Evolutionary conservation across 805 yeast genomes (phyloP).

Genomic region (Metschnikowia koreensis): DNA sequence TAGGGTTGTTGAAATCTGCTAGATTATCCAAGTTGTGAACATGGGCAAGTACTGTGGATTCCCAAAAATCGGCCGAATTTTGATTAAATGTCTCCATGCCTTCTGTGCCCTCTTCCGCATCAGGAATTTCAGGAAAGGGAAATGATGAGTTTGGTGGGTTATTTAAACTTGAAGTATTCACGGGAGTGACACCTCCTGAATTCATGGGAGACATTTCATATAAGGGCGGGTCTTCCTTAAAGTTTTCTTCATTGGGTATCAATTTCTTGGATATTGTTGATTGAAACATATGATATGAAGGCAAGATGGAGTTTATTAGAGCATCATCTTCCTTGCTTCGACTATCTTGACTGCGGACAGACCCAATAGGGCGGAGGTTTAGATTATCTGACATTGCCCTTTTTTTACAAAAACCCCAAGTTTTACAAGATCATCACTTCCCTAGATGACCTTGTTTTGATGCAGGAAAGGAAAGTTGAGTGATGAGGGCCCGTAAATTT

Average conservation of each 20-base stretch:
- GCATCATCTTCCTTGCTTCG: conserved; percentile 24
- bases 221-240: conserved; percentile 39
- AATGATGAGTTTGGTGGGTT: conserved; percentile 6
- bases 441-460: neutral
- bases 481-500: neutral
- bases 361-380: conserved; percentile 9
- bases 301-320: conserved; percentile 36
- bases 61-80: conserved; percentile 27
- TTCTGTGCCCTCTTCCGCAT: conserved; percentile 3
- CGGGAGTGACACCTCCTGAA: conserved; percentile 20
- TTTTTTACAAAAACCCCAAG: neutral
- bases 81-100: conserved; percentile 14
- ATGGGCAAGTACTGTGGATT: conserved; percentile 42
- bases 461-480: neutral
- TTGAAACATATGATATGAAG: conserved; percentile 46
- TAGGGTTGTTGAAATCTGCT: conserved; percentile 19
- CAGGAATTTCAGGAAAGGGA: conserved; percentile 16
- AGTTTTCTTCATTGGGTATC: conserved; percentile 39
- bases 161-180: conserved; percentile 1
- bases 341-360: conserved; percentile 9
- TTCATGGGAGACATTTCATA: conserved; percentile 25
- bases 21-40: conserved; percentile 39
- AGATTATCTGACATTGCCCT: conserved; percentile 8
- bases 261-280: conserved; percentile 39
- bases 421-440: neutral